Conservation (phyloP, 768 basidiomycete genomes). For the Pleurotus ostreatus region DNA sequence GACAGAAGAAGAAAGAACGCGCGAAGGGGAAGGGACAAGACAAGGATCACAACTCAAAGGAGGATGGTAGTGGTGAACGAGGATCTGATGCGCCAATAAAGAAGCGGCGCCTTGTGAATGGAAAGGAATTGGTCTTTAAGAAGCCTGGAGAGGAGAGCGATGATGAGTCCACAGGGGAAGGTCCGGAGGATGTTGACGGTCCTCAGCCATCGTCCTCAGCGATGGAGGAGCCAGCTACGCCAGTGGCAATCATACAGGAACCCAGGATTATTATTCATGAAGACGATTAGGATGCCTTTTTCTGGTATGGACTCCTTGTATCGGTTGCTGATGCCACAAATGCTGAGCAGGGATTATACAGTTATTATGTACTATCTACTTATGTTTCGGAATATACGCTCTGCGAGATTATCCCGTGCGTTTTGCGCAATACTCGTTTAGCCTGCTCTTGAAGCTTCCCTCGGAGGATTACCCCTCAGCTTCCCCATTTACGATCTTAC, state of each 20-base stretch:
- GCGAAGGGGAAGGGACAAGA: constrained; percentile 40
- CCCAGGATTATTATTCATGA: constrained; percentile 46
- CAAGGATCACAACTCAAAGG: constrained; percentile 18
- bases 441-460: no score
- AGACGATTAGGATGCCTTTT: constrained; percentile 30
- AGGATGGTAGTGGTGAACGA: constrained; percentile 21
- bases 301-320: background rate
- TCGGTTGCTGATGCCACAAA: no score
- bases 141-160: constrained; percentile 39
- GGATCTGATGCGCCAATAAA: constrained; percentile 50
- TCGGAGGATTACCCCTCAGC: no score
- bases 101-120: constrained; percentile 79
- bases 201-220: background rate
- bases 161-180: constrained; percentile 21
- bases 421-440: no score
- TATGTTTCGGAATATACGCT: background rate
- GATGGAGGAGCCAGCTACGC: background rate
- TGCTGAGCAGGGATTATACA: background rate
- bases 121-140: constrained; percentile 59
- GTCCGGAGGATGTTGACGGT: constrained; percentile 7
- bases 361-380: background rate
- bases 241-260: constrained; percentile 22
- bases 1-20: constrained; percentile 88
- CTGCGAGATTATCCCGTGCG: no score
- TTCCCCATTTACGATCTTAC: no score